Base-by-base conservation (phyloP, 352 stramenopile genomes). In the Globisporangium paddicum region DNA sequence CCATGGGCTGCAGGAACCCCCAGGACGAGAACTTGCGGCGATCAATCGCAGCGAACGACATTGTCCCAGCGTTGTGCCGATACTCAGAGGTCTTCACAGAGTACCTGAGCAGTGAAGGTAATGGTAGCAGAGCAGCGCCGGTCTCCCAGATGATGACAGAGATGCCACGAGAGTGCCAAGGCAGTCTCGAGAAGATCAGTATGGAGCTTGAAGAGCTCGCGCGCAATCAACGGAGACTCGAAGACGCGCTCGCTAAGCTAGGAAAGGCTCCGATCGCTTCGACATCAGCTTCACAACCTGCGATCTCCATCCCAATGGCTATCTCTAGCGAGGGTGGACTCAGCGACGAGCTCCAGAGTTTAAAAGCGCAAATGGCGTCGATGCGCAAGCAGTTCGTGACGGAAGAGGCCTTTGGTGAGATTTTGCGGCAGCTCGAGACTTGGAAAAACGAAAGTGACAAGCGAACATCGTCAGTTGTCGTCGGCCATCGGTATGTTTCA, bases 11-110 rank as follows among this genome's bases (percentile, higher is more conserved):
- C 28, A 63, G 60, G 7, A 71, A 41, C 16, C 62, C 63, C 11
- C 72, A 84, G 2, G 56, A 66, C 30, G 30, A 76, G 46, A 49
- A 63, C 28, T 28, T 72, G 47, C 60, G 73, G 50, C 54, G 83
- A 60, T 44, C 69, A 13, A 44, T 59, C 26, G 37, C 69, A 60
- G 37, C 64, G 26, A 55, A 73, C 62, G 69, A 84, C 45, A 79
- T 75, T 48, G 62, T 68, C 23, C 56, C 64, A 14, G 67, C 69
- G 1, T 41, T 84, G n/a, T 79, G 69, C 45, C 63, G 55, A 40
- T 90, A 86, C 44, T 79, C 78, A 23, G 71, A 78, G n/a, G 70
- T 77, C 3, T 86, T 90, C 40, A 83, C 76, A 0, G 74, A 85
- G 32, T 69, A 78, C n/a, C 66, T 78, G 32, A 60, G 64, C 0